Evolutionary conservation across 495 filamentous ascomycete genomes (phyloP), one percentile per base, ranked within the genome.

Genomic region (Rhizodiscina lignyota): DNA sequence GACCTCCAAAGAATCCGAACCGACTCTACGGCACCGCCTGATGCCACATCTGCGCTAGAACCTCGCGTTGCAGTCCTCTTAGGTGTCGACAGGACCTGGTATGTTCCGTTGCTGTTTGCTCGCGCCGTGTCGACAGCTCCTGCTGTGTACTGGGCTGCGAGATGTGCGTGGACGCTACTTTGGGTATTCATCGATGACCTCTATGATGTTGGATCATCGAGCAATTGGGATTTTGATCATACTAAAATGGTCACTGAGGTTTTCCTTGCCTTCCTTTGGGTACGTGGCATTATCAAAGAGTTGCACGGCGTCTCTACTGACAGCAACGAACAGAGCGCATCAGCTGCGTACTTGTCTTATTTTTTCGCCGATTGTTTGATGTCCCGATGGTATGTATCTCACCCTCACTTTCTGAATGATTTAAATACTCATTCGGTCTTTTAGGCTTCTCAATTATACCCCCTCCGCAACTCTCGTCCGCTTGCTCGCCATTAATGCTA

Each of bases 341-440:
- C 79, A 54, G 83, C 80, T 26, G 83, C 75, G 33, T 85, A 85
- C 56, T 68, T 89, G 51, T 83, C 79, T 37, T 89, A 85, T 55
- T 79, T 84, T 58, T 87, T 89, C 56, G 84, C 80, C 40, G 82
- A 92, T 59, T 83, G 80, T 56, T 74, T 89, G 50, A 92, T 92
- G 83, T 84, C 78, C 42, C 74, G 83, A 52, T 89, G 83, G 82
- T 81, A 42, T n/a, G 63, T 61, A 28, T 31, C 30, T 30, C 27
- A 16, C 33, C 23, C 21, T 23, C 37, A 11, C 21, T 8, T 20
- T 36, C 30, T 5, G 10, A 16, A 18, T 18, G n/a, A 13, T 3
- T 11, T 17, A 6, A 0, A 28, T 12, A 27, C 18, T 33, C 2
- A 21, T 29, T 21, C 32, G 12, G 21, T 23, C 19, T 29, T 17